Conservation (phyloP, 164 flowering plant species). For the Vitis riparia region DNA sequence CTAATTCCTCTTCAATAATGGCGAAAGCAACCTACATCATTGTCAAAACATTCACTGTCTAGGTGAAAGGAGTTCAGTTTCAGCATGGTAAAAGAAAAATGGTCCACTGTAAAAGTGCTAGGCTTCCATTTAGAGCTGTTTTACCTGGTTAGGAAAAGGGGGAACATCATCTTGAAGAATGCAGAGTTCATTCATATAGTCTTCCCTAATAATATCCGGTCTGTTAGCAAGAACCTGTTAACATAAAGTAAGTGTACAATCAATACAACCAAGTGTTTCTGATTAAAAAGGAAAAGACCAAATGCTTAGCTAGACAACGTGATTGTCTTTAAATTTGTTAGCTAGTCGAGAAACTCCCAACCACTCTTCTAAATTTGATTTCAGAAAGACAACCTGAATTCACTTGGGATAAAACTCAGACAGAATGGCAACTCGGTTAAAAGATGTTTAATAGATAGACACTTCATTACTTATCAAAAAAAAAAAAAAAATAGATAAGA, state of each 20-base stretch:
- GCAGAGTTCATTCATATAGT: slow-evolving; percentile 99
- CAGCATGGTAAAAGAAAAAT: neutral
- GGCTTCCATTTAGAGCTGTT: neutral
- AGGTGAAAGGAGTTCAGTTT: neutral
- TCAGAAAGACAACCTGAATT: too few relatives aligned
- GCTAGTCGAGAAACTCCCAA: too few relatives aligned
- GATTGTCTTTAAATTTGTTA: too few relatives aligned
- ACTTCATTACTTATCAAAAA: too few relatives aligned
- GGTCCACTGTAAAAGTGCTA: neutral
- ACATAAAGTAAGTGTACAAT: neutral
- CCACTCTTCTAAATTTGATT: too few relatives aligned
- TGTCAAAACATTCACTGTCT: slow-evolving; percentile 7
- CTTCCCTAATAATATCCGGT: slow-evolving; percentile 96
- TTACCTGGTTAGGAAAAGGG: slow-evolving; percentile 88
- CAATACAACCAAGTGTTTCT: too few relatives aligned
- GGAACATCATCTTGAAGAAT: slow-evolving; percentile 99
- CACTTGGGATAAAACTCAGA: too few relatives aligned
- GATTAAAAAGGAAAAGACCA: too few relatives aligned
- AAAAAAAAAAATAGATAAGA: too few relatives aligned
- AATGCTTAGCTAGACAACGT: too few relatives aligned
- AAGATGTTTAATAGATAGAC: too few relatives aligned
- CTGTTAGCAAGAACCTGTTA: slow-evolving; percentile 93
- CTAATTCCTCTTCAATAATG: slow-evolving; percentile 93
- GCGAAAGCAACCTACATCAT: slow-evolving; percentile 71
- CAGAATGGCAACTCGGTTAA: too few relatives aligned